A percentile compares a stretch with the other conserved stretches of the same genome.
phyloP scores from a whole-genome alignment of 2,329 filamentous ascomycete species.

The Aspergillus hortae region DNA sequence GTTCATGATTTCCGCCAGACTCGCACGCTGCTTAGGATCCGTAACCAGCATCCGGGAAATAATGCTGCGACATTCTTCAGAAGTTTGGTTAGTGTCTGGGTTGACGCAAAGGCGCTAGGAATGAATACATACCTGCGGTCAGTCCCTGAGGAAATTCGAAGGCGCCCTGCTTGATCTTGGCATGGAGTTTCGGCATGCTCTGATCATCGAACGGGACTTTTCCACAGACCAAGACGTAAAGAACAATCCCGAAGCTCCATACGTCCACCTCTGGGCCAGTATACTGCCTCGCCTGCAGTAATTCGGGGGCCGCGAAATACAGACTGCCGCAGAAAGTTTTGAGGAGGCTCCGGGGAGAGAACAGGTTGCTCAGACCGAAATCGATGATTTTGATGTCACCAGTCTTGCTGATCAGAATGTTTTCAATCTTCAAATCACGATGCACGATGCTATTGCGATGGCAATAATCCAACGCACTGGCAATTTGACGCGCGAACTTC shows the following conservation, averaged over 20 bases:
- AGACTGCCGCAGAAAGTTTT: constrained; percentile 98
- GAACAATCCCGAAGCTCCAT: constrained; percentile 97
- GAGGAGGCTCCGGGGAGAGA: constrained; percentile 76
- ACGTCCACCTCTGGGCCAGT: constrained; percentile 95
- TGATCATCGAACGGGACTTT: constrained; percentile 99
- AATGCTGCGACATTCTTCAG: constrained; percentile 82
- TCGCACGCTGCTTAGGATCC: constrained; percentile 81
- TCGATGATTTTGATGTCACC: constrained; percentile 99
- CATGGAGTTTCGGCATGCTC: constrained; percentile 96
- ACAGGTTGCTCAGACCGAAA: constrained; percentile 95
- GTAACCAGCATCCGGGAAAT: constrained; percentile 95
- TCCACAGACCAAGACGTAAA: constrained; percentile 94
- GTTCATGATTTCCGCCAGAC: constrained; percentile 84
- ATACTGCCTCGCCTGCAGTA: constrained; percentile 90
- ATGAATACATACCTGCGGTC: constrained; percentile 66
- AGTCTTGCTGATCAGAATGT: constrained; percentile 97
- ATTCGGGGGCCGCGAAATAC: constrained; percentile 94
- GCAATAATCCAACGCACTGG: constrained; percentile 93
- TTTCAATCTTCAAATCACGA: constrained; percentile 96
- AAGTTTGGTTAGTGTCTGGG: constrained; percentile 32
- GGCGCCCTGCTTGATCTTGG: constrained; percentile 95
- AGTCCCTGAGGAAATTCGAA: constrained; percentile 96
- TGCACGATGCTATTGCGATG: constrained; percentile 98
- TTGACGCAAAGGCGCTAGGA: constrained; percentile 5
- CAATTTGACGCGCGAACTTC: constrained; percentile 96